Evolutionary conservation across 331 rosid genomes (phyloP).

Genomic region (Erythrophleum ivorense): DNA sequence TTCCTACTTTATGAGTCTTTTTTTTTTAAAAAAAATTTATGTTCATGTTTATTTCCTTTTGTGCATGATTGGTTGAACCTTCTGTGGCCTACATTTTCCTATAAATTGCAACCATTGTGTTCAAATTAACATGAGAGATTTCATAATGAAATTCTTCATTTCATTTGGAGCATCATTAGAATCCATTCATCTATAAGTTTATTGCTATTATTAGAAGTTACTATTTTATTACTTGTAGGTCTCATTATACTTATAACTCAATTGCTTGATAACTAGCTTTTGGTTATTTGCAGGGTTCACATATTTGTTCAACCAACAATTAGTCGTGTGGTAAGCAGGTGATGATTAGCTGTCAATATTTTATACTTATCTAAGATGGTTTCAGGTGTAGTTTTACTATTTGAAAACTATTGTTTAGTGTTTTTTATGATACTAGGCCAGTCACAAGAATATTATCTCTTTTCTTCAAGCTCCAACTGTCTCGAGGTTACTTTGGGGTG

Average conservation of each 20-base stretch:
- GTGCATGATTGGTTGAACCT: too few species aligned
- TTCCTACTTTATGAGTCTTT: too few species aligned
- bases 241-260: slow-evolving; percentile 10
- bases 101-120: too few species aligned
- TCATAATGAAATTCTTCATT: neutral
- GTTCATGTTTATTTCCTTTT: too few species aligned
- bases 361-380: slow-evolving; percentile 21
- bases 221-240: slow-evolving; percentile 15
- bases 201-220: neutral
- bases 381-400: slow-evolving; percentile 7
- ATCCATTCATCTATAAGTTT: neutral
- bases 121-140: too few species aligned
- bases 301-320: slow-evolving; percentile 85
- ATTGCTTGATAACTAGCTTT: slow-evolving; percentile 39
- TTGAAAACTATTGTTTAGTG: neutral
- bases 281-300: slow-evolving; percentile 78
- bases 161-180: neutral
- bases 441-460: neutral
- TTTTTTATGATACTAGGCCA: neutral
- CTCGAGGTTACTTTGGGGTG: neutral
- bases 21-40: too few species aligned
- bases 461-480: neutral
- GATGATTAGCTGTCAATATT: slow-evolving; percentile 40
- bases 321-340: slow-evolving; percentile 94
- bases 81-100: too few species aligned